phyloP scores from a whole-genome alignment of 2,329 filamentous ascomycete species.

The Pseudovirgaria hyperparasitica region DNA sequence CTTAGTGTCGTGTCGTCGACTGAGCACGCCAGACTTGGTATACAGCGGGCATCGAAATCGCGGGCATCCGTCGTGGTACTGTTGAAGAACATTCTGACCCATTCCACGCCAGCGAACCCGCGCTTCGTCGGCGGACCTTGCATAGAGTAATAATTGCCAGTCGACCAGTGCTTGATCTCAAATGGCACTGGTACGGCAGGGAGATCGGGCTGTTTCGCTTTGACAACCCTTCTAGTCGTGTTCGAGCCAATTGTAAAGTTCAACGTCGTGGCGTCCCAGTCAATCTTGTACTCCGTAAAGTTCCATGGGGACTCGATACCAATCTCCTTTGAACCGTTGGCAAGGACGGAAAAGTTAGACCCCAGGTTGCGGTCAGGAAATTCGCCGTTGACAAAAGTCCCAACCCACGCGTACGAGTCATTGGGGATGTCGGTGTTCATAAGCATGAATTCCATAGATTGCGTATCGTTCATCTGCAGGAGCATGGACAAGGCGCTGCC shows the following conservation, averaged over 20 bases:
- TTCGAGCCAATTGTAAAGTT: conserved; percentile 30
- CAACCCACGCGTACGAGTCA: conserved; percentile 25
- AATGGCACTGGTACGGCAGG: conserved; percentile 30
- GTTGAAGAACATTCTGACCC: conserved; percentile 39
- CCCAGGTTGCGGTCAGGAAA: conserved; percentile 25
- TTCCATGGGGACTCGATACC: conserved; percentile 27
- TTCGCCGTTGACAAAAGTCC: conserved; percentile 25
- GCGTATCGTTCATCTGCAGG: conserved; percentile 32
- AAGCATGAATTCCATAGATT: conserved; percentile 30
- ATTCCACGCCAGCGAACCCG: conserved; percentile 31
- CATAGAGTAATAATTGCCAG: conserved; percentile 31
- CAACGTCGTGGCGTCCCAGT: conserved; percentile 33
- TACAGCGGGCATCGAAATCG: conserved; percentile 18
- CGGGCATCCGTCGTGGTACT: conserved; percentile 19
- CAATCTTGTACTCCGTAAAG: conserved; percentile 33
- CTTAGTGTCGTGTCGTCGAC: conserved; percentile 23
- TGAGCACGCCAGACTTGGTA: conserved; percentile 18
- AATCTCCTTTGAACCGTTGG: conserved; percentile 13
- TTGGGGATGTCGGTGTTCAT: conserved; percentile 31
- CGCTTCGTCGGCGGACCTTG: conserved; percentile 29
- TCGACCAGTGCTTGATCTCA: conserved; percentile 36
- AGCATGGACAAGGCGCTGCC: conserved; percentile 35
- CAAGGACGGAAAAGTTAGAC: conserved; percentile 28
- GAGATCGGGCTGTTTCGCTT: conserved; percentile 19
- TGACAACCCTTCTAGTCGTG: conserved; percentile 20